These are phyloP conservation scores for Trametes sanguinea DNA, from an alignment of 768 basidiomycete genomes.

Conservation along the genomic window DNA sequence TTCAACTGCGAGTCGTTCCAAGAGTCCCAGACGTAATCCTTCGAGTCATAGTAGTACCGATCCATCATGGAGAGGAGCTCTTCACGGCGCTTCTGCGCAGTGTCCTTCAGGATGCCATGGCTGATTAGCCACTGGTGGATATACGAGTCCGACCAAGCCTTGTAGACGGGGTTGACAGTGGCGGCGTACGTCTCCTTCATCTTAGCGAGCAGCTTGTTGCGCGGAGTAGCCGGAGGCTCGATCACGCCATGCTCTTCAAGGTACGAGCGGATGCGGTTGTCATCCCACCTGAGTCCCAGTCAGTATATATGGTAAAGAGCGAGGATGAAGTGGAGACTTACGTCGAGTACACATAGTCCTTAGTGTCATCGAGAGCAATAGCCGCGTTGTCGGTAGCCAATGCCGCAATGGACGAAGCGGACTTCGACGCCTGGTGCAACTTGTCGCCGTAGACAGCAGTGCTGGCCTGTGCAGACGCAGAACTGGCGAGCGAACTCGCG, in stretches of 20 bases:
- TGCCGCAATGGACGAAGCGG: slow-evolving; percentile 39
- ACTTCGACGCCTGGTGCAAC: slow-evolving; percentile 38
- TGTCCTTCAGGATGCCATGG: slow-evolving; percentile 70
- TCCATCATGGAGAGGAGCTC: slow-evolving; percentile 68
- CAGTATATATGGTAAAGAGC: not conserved
- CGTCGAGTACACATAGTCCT: slow-evolving; percentile 86
- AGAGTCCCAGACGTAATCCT: slow-evolving; percentile 36
- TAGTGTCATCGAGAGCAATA: slow-evolving; percentile 63
- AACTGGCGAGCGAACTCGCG: slow-evolving; percentile 44
- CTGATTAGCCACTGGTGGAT: slow-evolving; percentile 83
- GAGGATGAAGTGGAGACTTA: slow-evolving; percentile 32
- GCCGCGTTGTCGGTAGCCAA: slow-evolving; percentile 56
- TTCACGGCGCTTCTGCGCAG: slow-evolving; percentile 59
- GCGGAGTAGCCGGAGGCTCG: slow-evolving; percentile 58
- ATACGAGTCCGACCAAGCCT: slow-evolving; percentile 85
- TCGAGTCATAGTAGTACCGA: slow-evolving; percentile 68
- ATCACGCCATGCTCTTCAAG: slow-evolving; percentile 75
- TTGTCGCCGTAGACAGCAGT: slow-evolving; percentile 45
- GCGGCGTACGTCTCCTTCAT: slow-evolving; percentile 71
- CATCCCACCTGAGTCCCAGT: slow-evolving; percentile 54
- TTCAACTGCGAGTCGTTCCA: slow-evolving; percentile 84
- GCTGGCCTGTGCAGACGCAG: slow-evolving; percentile 24
- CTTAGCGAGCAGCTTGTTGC: slow-evolving; percentile 65
- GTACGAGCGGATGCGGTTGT: slow-evolving; percentile 68
- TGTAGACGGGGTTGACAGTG: slow-evolving; percentile 67